Percentiles rank a stretch among this genome's conserved stretches.
These are phyloP conservation scores for Botryotinia calthae DNA, from an alignment of 2,329 filamentous ascomycete species.

Conservation along the genomic window DNA sequence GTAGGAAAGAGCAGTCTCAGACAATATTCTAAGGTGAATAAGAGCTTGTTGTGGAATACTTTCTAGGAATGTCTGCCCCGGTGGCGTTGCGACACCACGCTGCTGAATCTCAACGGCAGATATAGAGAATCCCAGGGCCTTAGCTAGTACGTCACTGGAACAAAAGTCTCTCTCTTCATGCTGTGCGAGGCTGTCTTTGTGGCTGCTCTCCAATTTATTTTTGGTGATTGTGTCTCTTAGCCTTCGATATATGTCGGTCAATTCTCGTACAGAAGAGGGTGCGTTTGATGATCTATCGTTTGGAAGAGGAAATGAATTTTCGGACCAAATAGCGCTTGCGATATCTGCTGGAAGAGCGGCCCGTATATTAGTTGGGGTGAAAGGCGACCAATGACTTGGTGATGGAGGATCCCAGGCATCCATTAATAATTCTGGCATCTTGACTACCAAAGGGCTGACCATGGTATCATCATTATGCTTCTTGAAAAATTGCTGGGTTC, in stretches of 20 bases:
- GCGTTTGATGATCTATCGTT: constrained; percentile 42
- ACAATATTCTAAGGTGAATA: constrained; percentile 82
- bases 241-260: constrained; percentile 60
- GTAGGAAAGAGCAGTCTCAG: constrained; percentile 86
- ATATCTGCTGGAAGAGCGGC: constrained; percentile 34
- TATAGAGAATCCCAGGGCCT: constrained; percentile 77
- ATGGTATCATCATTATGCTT: constrained; percentile 33
- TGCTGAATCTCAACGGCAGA: constrained; percentile 89
- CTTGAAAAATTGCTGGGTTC: constrained; percentile 31
- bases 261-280: constrained; percentile 47
- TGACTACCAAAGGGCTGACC: constrained; percentile 27
- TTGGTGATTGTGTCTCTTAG: constrained; percentile 56
- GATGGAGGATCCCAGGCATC: constrained; percentile 36
- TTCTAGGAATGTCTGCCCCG: constrained; percentile 73
- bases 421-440: constrained; percentile 34
- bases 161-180: constrained; percentile 43
- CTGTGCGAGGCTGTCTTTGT: background rate
- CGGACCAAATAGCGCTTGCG: constrained; percentile 30
- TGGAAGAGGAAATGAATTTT: constrained; percentile 41
- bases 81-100: constrained; percentile 73
- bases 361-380: constrained; percentile 22
- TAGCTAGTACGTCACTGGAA: constrained; percentile 58
- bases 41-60: constrained; percentile 80
- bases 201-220: constrained; percentile 49
- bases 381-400: constrained; percentile 24